Evolutionary conservation across 176 grass and related monocot genomes (phyloP).

Genomic region (Leersia perrieri): DNA sequence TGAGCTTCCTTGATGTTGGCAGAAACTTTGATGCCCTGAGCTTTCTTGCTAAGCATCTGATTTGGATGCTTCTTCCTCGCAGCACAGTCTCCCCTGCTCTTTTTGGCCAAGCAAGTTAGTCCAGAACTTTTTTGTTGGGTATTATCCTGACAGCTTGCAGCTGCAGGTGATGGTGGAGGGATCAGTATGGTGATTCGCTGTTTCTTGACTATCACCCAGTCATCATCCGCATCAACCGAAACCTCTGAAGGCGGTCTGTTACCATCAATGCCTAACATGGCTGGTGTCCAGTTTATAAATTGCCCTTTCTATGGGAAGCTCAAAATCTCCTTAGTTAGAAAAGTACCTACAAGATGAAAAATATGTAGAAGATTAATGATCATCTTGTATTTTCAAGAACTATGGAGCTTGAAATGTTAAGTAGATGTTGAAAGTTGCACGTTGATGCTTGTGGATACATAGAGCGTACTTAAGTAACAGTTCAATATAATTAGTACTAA

Average conservation of each 20-base stretch:
- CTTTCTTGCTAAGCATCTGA: conserved; percentile 8
- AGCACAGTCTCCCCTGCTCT: conserved; percentile 7
- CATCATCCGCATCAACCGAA: conserved; percentile 19
- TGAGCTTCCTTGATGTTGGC: not conserved
- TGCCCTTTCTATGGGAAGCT: not conserved
- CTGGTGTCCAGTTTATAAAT: not conserved
- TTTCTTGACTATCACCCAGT: conserved; percentile 62
- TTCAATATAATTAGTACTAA: not conserved
- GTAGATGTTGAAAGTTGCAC: not conserved
- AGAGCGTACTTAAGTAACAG: not conserved
- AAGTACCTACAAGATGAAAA: conserved; percentile 30
- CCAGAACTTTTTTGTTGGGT: not conserved
- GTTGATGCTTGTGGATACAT: not conserved
- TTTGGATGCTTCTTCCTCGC: conserved; percentile 37
- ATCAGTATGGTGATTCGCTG: conserved; percentile 46
- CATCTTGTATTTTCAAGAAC: not conserved
- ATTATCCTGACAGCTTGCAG: conserved; percentile 16
- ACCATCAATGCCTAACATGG: conserved; percentile 5
- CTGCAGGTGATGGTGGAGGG: conserved; percentile 38
- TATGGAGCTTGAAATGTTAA: conserved; percentile 2
- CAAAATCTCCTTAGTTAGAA: not conserved
- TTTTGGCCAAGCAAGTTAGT: conserved; percentile 26
- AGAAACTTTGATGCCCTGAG: not conserved
- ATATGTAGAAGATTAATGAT: not conserved
- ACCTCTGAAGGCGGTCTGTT: conserved; percentile 12